Evolutionary conservation across 2,329 filamentous ascomycete genomes (phyloP), one percentile per base, ranked within the genome.

Genomic region (Amylocarpus encephaloides): DNA sequence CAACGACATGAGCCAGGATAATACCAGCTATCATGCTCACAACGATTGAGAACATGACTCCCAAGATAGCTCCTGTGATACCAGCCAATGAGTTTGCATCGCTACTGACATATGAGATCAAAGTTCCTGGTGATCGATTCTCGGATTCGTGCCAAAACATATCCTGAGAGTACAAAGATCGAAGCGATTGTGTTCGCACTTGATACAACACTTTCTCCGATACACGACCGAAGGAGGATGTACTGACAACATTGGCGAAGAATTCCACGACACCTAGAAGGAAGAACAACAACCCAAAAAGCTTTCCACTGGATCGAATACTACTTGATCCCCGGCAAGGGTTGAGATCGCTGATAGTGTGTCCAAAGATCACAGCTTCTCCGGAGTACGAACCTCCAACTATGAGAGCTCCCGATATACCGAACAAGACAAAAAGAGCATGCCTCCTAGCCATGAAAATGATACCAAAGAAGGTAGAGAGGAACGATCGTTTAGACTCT

Each of bases 81-180:
- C 80, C 82, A 40, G 80, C 81, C 19, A 90, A 68, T 0, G 82
- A 77, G 29, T 80, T 81, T 2, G 80, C 79, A 61, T 90, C 86
- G 34, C 77, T 79, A 2, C 84, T 88, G 55, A 90, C 85, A 57
- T 82, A 78, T 0, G 80, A 80, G 1, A 89, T 70, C 5, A 90
- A 69, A 13, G 73, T 70, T 0, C 79, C 74, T 0, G 86, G 82
- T 1, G 75, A 83, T 19, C 83, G 76, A 6, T 74, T 75, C 26
- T 79, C 74, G 0, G 83, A 83, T 63, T 88, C 79, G 59, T 89
- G 85, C 85, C 84, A 88, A 50, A 84, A 74, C 32, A 86, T 68
- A 52, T 82, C 79, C 64, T 87, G 83, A 52, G 80, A 72, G 45
- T 86, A 76, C 1, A 87, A 66, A 0, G 82, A 80, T 3, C 80